These are phyloP conservation scores for Sphagnum tenellum DNA, from an alignment of 225 moss, liverwort and hornwort genomes.

Conservation along the genomic window DNA sequence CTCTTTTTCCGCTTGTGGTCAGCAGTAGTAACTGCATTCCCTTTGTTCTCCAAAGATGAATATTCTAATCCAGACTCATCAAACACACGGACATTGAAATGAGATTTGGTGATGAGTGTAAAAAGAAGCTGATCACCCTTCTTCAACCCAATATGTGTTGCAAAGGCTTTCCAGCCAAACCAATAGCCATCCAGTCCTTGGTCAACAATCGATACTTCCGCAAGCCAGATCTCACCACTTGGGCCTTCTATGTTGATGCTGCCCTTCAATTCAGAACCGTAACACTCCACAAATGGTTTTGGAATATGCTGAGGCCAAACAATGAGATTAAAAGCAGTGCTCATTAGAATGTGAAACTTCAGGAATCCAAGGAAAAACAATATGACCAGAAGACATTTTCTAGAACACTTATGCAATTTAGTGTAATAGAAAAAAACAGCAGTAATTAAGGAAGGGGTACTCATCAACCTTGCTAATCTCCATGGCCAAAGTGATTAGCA, in stretches of 20 bases:
- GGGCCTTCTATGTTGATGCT: constrained; percentile 11
- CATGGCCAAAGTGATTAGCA: too few species aligned
- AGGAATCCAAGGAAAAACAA: too few species aligned
- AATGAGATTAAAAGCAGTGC: neutral
- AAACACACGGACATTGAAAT: constrained; percentile 24
- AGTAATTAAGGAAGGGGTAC: too few species aligned
- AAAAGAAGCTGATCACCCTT: constrained; percentile 42
- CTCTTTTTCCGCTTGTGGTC: constrained; percentile 19
- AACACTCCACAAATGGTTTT: constrained; percentile 25
- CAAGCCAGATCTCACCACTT: constrained; percentile 33
- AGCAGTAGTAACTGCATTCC: neutral
- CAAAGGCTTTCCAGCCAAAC: constrained; percentile 35
- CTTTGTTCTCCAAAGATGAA: neutral
- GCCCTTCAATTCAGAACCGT: constrained; percentile 20
- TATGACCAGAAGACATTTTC: too few species aligned
- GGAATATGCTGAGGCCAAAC: constrained; percentile 25
- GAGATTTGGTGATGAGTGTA: constrained; percentile 20
- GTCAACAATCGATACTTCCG: constrained; percentile 19
- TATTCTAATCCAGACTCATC: constrained; percentile 28
- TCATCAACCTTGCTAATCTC: too few species aligned
- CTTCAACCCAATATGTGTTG: constrained; percentile 14
- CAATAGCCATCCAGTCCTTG: constrained; percentile 21
- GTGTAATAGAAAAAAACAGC: too few species aligned
- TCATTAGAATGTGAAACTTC: too few species aligned
- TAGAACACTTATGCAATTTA: too few species aligned